Conservation (phyloP, 176 grass and related monocot genomes). For the Phyllostachys edulis region DNA sequence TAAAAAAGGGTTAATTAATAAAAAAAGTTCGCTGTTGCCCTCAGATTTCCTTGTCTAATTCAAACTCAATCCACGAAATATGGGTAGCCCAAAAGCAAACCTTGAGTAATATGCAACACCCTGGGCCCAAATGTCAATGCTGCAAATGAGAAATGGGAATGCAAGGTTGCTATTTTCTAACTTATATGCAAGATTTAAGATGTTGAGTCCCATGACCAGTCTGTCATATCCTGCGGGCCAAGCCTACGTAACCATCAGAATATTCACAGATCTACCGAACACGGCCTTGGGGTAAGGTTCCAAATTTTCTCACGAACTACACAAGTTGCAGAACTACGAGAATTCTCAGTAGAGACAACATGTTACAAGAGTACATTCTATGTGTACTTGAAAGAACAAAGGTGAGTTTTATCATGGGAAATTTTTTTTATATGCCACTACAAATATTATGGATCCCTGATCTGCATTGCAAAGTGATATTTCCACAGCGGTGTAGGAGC, state of each 20-base stretch:
- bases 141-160: neutral
- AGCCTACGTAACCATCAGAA: neutral
- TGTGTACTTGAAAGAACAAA: neutral
- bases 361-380: neutral
- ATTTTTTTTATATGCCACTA: no score
- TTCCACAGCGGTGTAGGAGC: no score
- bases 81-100: neutral
- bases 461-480: no score
- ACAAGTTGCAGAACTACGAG: neutral
- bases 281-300: neutral
- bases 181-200: neutral
- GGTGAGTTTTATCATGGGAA: neutral
- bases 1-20: no score
- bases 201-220: neutral
- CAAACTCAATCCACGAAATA: neutral
- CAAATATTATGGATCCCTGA: no score
- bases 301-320: neutral
- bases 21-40: neutral
- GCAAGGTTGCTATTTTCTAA: neutral
- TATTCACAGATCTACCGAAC: constrained; percentile 16
- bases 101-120: neutral
- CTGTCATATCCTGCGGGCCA: neutral
- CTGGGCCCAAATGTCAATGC: neutral
- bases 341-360: neutral
- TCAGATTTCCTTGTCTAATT: neutral